Conservation (phyloP, 768 basidiomycete species). For the Suillus variegatus region DNA sequence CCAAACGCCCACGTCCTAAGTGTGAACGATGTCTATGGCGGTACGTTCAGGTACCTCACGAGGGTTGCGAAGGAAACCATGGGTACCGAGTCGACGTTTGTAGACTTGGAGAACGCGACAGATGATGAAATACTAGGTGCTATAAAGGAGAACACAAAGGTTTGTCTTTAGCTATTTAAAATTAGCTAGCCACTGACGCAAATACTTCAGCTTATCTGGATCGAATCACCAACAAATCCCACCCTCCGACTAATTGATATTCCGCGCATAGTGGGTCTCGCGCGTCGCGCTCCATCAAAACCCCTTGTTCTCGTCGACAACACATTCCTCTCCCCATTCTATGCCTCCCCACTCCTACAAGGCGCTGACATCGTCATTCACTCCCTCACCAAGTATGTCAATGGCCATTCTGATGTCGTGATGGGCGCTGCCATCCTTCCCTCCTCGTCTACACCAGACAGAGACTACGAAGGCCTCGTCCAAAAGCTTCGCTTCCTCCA, state of each 20-base stretch:
- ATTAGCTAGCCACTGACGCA: not conserved
- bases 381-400: slow-evolving; percentile 86
- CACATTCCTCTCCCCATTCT: slow-evolving; percentile 94
- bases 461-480: slow-evolving; percentile 45
- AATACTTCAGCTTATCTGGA: slow-evolving; percentile 76
- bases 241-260: slow-evolving; percentile 88
- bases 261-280: slow-evolving; percentile 63
- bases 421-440: slow-evolving; percentile 85
- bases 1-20: slow-evolving; percentile 77
- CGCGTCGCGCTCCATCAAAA: slow-evolving; percentile 56
- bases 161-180: slow-evolving; percentile 31
- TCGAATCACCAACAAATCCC: slow-evolving; percentile 95
- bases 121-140: slow-evolving; percentile 67
- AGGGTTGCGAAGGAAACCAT: slow-evolving; percentile 65
- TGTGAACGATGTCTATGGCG: slow-evolving; percentile 94
- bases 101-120: slow-evolving; percentile 74
- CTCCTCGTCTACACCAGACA: slow-evolving; percentile 14
- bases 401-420: slow-evolving; percentile 92
- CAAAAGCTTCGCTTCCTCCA: slow-evolving; percentile 82
- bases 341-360: slow-evolving; percentile 80
- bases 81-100: slow-evolving; percentile 70
- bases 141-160: slow-evolving; percentile 80
- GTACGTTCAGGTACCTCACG: slow-evolving; percentile 84
- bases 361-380: slow-evolving; percentile 88
- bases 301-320: slow-evolving; percentile 92